phyloP scores from a whole-genome alignment of 306 rosid species.

The Notholithocarpus densiflorus region DNA sequence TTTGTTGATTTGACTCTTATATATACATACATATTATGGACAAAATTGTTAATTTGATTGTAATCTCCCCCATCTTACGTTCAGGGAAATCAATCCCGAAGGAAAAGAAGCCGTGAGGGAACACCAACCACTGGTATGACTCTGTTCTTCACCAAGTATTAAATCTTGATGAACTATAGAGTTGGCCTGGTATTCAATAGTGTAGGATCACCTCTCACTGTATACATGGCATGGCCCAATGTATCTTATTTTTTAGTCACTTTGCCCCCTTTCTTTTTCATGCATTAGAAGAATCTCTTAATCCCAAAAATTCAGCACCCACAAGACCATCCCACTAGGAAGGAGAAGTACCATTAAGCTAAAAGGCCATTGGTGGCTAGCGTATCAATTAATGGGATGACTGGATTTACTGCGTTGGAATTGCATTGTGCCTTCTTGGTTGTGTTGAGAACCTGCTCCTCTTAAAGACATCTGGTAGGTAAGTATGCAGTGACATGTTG shows the following conservation, averaged over 20 bases:
- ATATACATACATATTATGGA: constrained; percentile 11
- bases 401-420: background rate
- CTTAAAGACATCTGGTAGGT: too few species aligned
- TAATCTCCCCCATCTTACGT: constrained; percentile 35
- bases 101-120: constrained; percentile 79
- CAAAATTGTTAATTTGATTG: constrained; percentile 17
- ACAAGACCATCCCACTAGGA: background rate
- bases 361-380: background rate
- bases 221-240: constrained; percentile 7
- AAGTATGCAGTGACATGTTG: background rate
- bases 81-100: constrained; percentile 66
- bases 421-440: background rate
- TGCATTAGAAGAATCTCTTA: background rate
- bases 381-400: background rate
- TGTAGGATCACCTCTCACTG: constrained; percentile 4
- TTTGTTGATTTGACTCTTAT: constrained; percentile 9
- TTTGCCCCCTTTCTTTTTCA: background rate
- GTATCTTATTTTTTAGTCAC: background rate
- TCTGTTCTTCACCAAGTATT: constrained; percentile 11
- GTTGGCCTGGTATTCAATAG: constrained; percentile 20
- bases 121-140: constrained; percentile 72
- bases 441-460: background rate
- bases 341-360: background rate
- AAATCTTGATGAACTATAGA: constrained; percentile 18
- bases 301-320: background rate